Conservation (phyloP, 2,329 filamentous ascomycete species). For the Fusarium musae region DNA sequence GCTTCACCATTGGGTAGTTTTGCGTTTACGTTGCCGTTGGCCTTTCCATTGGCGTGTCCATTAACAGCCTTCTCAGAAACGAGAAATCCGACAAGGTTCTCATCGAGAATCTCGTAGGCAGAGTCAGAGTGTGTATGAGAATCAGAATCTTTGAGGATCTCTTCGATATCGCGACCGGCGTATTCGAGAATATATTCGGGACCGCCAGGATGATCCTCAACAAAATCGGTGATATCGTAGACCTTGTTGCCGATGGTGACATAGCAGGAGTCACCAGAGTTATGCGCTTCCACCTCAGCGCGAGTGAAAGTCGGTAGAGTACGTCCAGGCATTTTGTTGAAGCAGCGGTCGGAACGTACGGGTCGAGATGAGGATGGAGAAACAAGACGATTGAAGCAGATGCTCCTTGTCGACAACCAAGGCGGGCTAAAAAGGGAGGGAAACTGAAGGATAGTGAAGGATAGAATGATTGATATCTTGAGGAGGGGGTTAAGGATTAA, state of each 20-base stretch:
- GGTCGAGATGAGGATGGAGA: slow-evolving; percentile 11
- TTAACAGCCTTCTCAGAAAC: slow-evolving; percentile 64
- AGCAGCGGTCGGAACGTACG: slow-evolving; percentile 25
- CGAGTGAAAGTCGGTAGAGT: slow-evolving; percentile 85
- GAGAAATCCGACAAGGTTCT: slow-evolving; percentile 85
- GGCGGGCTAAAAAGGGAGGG: not conserved
- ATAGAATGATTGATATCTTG: slow-evolving; percentile 2
- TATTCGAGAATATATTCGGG: slow-evolving; percentile 89
- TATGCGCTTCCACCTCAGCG: slow-evolving; percentile 84
- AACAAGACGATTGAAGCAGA: slow-evolving; percentile 4
- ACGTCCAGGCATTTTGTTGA: slow-evolving; percentile 74
- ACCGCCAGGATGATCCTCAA: slow-evolving; percentile 91
- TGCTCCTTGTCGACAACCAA: slow-evolving; percentile 19
- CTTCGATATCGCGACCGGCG: slow-evolving; percentile 84
- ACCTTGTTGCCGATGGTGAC: slow-evolving; percentile 91
- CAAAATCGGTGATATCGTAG: slow-evolving; percentile 93
- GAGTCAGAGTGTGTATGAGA: slow-evolving; percentile 91
- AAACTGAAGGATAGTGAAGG: slow-evolving; percentile 12
- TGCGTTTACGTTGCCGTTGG: slow-evolving; percentile 38
- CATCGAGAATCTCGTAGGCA: slow-evolving; percentile 95
- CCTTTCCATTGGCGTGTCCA: slow-evolving; percentile 47
- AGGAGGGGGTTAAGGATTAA: slow-evolving; percentile 13
- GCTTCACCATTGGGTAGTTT: slow-evolving; percentile 48
- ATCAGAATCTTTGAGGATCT: slow-evolving; percentile 82
- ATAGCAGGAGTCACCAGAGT: slow-evolving; percentile 85